A percentile compares a stretch with the other conserved stretches of the same genome.
phyloP scores from a whole-genome alignment of 306 rosid genomes.

The Sechiopsis laciniata region DNA sequence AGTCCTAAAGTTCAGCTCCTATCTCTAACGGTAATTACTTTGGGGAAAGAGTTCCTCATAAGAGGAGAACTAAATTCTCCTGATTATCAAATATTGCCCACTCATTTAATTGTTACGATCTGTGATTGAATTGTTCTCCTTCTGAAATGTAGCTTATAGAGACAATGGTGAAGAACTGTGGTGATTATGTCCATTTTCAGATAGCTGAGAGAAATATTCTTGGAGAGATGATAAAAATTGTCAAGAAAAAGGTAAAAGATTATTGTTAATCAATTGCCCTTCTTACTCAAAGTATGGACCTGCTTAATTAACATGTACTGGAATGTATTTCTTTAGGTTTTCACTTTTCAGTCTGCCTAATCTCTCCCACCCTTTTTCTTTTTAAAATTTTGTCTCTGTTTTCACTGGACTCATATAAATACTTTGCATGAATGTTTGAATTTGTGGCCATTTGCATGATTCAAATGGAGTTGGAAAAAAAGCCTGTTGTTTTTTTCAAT shows the following conservation, averaged over 20 bases:
- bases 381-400: neutral
- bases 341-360: neutral
- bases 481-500: neutral
- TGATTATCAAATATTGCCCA: neutral
- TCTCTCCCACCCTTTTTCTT: neutral
- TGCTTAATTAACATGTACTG: too few relatives aligned
- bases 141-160: slow-evolving; percentile 65
- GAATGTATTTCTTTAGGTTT: neutral
- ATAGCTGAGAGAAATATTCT: slow-evolving; percentile 78
- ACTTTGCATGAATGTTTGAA: neutral
- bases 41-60: too few relatives aligned
- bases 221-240: slow-evolving; percentile 90
- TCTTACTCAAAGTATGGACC: neutral
- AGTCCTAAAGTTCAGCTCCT: slow-evolving; percentile 80
- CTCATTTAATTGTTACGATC: neutral
- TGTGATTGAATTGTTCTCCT: neutral
- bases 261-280: neutral
- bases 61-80: too few relatives aligned
- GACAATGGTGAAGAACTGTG: slow-evolving; percentile 99
- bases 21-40: slow-evolving; percentile 62
- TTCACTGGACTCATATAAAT: neutral
- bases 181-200: slow-evolving; percentile 83
- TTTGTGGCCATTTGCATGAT: slow-evolving; percentile 6
- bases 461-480: slow-evolving; percentile 3
- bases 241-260: slow-evolving; percentile 72